These are phyloP conservation scores for Biancaea sappan DNA, from an alignment of 306 rosid genomes.

Conservation along the genomic window DNA sequence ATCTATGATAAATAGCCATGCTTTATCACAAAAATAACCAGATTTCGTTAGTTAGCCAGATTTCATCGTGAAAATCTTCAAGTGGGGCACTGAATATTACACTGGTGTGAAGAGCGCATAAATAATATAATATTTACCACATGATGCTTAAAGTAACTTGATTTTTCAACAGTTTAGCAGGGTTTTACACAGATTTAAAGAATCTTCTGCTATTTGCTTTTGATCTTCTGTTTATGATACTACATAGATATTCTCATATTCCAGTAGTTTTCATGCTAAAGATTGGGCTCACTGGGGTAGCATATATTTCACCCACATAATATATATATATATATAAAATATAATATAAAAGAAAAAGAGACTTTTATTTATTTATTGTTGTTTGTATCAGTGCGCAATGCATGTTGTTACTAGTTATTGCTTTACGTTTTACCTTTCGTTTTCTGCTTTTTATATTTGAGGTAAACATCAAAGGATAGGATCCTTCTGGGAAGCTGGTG, in stretches of 20 bases:
- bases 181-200: background rate
- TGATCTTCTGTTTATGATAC: background rate
- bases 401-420: too few species aligned
- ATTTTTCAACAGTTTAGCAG: too few species aligned
- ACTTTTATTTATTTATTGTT: conserved; percentile 34
- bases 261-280: background rate
- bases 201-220: background rate
- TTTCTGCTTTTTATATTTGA: conserved; percentile 22
- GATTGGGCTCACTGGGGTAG: conserved; percentile 18
- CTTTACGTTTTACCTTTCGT: conserved; percentile 31
- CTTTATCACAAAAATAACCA: background rate
- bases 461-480: conserved; percentile 50
- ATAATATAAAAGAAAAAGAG: conserved; percentile 32
- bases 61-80: too few species aligned
- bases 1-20: background rate
- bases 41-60: too few species aligned
- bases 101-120: too few species aligned
- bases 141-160: too few species aligned
- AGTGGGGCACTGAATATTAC: too few species aligned
- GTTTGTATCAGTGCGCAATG: conserved; percentile 30
- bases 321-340: background rate
- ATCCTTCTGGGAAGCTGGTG: conserved; percentile 76
- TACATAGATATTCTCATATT: background rate
- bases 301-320: too few species aligned
- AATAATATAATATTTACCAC: too few species aligned